Evolutionary conservation across 345 rosid genomes (phyloP).

Genomic region (Combretum micranthum): DNA sequence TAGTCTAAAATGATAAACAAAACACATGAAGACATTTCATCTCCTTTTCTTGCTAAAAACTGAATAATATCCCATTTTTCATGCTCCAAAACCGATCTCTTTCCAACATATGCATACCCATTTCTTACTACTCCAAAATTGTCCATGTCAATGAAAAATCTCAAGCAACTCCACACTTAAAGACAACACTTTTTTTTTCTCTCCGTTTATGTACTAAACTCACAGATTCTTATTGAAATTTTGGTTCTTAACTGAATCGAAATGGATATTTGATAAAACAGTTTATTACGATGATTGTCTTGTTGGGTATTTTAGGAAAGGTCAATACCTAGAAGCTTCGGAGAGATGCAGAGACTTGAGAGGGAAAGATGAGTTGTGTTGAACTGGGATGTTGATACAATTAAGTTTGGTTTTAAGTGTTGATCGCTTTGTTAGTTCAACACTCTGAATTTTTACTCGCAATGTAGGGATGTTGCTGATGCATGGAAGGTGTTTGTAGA

Average conservation of each 20-base stretch:
- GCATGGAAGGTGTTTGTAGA: constrained; percentile 28
- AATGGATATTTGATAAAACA: constrained; percentile 18
- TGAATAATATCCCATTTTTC: background rate
- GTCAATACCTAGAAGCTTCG: constrained; percentile 19
- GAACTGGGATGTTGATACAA: constrained; percentile 17
- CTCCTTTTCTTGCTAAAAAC: background rate
- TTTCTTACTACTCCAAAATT: constrained; percentile 9
- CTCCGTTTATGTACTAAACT: constrained; percentile 20
- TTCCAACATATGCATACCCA: background rate
- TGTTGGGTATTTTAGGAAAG: constrained; percentile 14
- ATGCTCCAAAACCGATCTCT: no score
- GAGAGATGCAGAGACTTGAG: constrained; percentile 18
- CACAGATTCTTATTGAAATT: constrained; percentile 14
- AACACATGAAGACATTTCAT: no score
- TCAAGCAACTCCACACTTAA: constrained; percentile 24
- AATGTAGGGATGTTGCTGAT: constrained; percentile 11
- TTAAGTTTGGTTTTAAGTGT: constrained; percentile 18
- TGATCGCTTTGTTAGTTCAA: constrained; percentile 20
- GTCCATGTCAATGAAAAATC: constrained; percentile 9
- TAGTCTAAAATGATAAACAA: no score
- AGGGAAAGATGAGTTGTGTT: constrained; percentile 14
- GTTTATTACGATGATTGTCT: constrained; percentile 4
- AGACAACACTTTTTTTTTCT: background rate
- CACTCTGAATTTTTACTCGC: constrained; percentile 18
- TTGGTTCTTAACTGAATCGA: constrained; percentile 18